Base-by-base conservation (phyloP, 805 yeast genomes). In the Kurtzmaniella fragi region DNA sequence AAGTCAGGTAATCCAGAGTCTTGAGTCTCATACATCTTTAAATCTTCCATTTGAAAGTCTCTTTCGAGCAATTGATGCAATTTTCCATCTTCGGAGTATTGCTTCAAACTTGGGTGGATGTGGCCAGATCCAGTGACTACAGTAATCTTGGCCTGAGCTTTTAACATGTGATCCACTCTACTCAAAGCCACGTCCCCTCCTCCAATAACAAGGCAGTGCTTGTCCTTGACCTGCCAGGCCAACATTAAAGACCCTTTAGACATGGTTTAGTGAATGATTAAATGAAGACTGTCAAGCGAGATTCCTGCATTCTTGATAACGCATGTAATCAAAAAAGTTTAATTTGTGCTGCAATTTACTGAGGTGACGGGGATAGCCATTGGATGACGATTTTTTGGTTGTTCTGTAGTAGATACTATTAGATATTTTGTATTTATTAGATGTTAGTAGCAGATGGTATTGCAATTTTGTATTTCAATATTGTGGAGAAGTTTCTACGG, bases 111-210 rank as follows among this genome's bases (percentile, higher is more conserved):
- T 2, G 62, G 60, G 40, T 62, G 66, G 12, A 57, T 41, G 12
- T 50, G 50, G 5, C 45, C 42, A 8, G 44, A 26, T 4, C 68
- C 81, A 1, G 82, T 59, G 4, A 87, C 67, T 8, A 86, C 81
- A 0, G 88, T 81, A 31, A 86, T 72, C 37, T 67, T 69, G 8
- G 93, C 91, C 46, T 80, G 75, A 0, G 95, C 90, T 13, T 75
- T 73, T 3, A 84, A 56, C 15, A 86, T 64, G 51, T 83, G 86
- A 39, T 72, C 66, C 3, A 85, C 77, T 38, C 95, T 61, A 13
- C 87, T 75, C 9, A 80, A 65, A 0, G 89, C 95, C 7, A 86
- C 95, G 34, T 78, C 83, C 9, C 87, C 86, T 5, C 83, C 88
- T 0, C 95, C 95, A 31, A 85, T 75, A 1, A 85, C 84, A 8